A percentile compares a stretch with the other conserved stretches of the same genome.
Conservation (phyloP, 257 asterid species). For the Linderniella brevidens region DNA sequence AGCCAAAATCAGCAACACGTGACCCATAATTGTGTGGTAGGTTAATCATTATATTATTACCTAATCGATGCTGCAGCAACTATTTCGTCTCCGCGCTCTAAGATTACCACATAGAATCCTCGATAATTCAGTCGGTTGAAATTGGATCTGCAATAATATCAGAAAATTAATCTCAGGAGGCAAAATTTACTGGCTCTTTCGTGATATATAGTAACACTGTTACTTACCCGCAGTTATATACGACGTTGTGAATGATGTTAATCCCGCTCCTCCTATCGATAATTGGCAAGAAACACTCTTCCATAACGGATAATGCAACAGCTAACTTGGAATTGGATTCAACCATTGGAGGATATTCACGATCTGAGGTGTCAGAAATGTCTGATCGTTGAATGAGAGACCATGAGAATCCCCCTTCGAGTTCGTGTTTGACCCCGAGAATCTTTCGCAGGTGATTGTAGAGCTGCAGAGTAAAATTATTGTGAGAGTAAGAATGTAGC, state of each 20-base stretch:
- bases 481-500: conserved; percentile 9
- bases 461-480: conserved; percentile 20
- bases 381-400: conserved; percentile 71
- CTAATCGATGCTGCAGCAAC: conserved; percentile 82
- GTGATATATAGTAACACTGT: neutral
- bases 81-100: conserved; percentile 91
- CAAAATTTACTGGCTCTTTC: neutral
- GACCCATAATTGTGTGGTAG: neutral
- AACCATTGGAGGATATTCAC: conserved; percentile 54
- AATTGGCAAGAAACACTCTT: conserved; percentile 91
- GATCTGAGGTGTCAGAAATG: conserved; percentile 38
- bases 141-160: conserved; percentile 44
- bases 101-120: conserved; percentile 69
- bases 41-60: conserved; percentile 16
- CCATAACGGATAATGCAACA: conserved; percentile 72
- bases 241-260: conserved; percentile 61
- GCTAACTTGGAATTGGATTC: conserved; percentile 96
- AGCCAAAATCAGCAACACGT: neutral
- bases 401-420: conserved; percentile 89
- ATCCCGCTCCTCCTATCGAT: conserved; percentile 84
- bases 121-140: conserved; percentile 65
- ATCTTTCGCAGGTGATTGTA: conserved; percentile 64
- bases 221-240: conserved; percentile 83
- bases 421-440: conserved; percentile 74
- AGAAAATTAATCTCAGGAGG: neutral